These are phyloP conservation scores for Mortierella sp. DNA, from an alignment of 371 early-diverging fungal genomes.

Conservation along the genomic window DNA sequence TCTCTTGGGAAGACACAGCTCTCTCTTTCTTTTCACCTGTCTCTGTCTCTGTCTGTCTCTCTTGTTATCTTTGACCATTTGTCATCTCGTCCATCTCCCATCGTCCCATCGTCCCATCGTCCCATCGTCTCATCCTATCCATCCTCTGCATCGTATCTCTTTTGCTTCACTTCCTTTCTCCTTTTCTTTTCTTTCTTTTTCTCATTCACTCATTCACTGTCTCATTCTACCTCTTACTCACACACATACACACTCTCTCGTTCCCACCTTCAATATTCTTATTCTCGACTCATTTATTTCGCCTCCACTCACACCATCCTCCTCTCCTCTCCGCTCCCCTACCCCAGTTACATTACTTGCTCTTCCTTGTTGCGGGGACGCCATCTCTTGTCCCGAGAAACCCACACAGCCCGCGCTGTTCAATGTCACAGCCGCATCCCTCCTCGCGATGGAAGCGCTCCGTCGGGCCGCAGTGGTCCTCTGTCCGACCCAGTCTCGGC, in stretches of 20 bases:
- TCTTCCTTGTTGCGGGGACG: background rate
- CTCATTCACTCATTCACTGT: background rate
- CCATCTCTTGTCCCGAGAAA: too few relatives aligned
- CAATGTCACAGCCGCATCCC: constrained; percentile 20
- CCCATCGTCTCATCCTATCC: background rate
- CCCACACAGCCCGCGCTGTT: background rate
- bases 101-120: background rate
- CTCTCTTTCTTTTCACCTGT: background rate
- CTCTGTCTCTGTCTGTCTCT: too few relatives aligned
- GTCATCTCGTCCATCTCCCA: background rate
- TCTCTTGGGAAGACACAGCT: background rate
- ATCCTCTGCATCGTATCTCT: too few relatives aligned
- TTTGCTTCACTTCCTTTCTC: background rate
- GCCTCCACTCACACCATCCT: background rate
- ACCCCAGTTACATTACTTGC: too few relatives aligned
- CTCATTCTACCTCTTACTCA: background rate
- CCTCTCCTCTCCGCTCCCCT: background rate
- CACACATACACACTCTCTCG: background rate
- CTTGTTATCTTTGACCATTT: background rate
- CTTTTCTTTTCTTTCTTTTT: constrained; percentile 6
- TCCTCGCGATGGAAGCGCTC: constrained; percentile 39
- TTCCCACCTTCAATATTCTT: background rate
- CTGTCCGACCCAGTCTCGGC: constrained; percentile 29
- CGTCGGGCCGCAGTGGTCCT: constrained; percentile 51
- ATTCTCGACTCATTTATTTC: background rate